These are phyloP conservation scores for Cardamine occulta DNA, from an alignment of 345 rosid species.

Conservation along the genomic window DNA sequence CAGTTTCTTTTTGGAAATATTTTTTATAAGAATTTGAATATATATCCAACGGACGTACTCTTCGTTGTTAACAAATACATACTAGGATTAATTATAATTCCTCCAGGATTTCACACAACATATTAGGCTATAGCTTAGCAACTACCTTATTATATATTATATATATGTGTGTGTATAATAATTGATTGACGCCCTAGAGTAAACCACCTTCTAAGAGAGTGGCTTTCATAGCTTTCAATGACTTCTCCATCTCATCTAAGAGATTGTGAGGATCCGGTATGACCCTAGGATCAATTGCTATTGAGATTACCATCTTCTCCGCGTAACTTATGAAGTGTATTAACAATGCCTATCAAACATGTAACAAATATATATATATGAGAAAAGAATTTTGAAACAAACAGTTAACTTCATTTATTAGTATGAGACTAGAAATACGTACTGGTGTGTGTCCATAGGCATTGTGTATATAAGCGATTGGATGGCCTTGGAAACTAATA, in stretches of 20 bases:
- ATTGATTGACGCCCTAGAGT: not conserved
- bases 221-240: not conserved
- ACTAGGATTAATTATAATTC: too few relatives aligned
- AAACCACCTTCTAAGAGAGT: not conserved
- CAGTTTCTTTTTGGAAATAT: too few relatives aligned
- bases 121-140: too few relatives aligned
- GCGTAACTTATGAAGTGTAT: slow-evolving; percentile 66
- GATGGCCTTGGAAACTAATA: slow-evolving; percentile 49
- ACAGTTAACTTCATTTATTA: not conserved
- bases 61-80: too few relatives aligned
- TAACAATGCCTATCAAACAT: slow-evolving; percentile 55
- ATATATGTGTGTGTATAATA: too few relatives aligned
- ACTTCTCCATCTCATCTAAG: not conserved
- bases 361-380: not conserved
- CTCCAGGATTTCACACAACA: too few relatives aligned
- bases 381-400: not conserved
- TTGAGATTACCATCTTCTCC: not conserved
- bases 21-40: too few relatives aligned
- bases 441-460: slow-evolving; percentile 54
- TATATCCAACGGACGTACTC: too few relatives aligned
- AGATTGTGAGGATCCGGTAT: not conserved
- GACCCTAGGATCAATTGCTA: not conserved
- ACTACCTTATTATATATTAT: too few relatives aligned
- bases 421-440: not conserved
- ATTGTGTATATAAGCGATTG: slow-evolving; percentile 50